Base-by-base conservation (phyloP, 441 rosid species). In the Erodium chrysanthum region DNA sequence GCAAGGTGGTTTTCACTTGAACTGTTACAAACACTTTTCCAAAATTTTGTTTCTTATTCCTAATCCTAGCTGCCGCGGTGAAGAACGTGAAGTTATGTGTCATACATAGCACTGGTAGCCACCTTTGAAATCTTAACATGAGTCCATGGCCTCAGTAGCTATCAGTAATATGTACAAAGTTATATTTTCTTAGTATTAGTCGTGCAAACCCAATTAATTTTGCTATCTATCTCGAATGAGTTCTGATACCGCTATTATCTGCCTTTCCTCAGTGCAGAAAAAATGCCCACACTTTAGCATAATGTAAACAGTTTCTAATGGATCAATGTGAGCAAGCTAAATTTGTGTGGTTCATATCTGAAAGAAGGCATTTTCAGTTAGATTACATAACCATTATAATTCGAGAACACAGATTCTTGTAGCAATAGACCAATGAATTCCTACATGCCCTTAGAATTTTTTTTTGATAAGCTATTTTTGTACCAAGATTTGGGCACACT, bases 1-100 rank as follows among this genome's bases (percentile, higher is more conserved):
- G 85, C 74, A 86, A 87, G 96, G 97, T 94, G 69, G 64, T 17
- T 80, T 64, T 70, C 21, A 62, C 58, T 73, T 52, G 21, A 64
- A 64, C 61, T 40, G 68, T 69, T 58, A 9, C 35, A 59, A 58
- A n/a, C 5, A 18, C 23, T 54, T 54, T 7, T 21, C 2, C 12
- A 20, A 54, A 7, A 2, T 54, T 8, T 54, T 21, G 23, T 54
- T 54, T 54, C 23, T 8, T 20, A 10, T 54, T 7, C 2, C 4
- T 31, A 2, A 2, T 54, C 2, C 60, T 10, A 7, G 20, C 22
- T 5, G 5, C 5, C 66, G 0, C 23, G 3, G 42, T 14, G 22
- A 23, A 35, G 25, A 52, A 14, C 48, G 5, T 54, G 12, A 18
- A 20, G 8, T 54, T 54, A 54, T 54, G 60, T 54, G 60, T 54